Evolutionary conservation across 1,284 basidiomycete genomes (phyloP), one percentile per base, ranked within the genome.

Genomic region (Meira nashicola): DNA sequence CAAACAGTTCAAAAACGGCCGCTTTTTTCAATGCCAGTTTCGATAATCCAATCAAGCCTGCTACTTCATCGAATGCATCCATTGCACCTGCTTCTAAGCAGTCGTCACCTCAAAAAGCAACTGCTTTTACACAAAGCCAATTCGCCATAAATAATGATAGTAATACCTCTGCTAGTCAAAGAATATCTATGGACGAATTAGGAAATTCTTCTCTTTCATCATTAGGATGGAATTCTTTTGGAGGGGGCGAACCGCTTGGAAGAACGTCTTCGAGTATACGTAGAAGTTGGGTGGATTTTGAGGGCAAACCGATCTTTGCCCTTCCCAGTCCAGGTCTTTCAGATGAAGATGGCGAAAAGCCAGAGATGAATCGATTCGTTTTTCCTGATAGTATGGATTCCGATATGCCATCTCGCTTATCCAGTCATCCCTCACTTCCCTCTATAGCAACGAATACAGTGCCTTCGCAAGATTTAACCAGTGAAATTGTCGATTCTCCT

Each of bases 261-360:
- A 33, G 28, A 33, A 33, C 28, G 28, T 33, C 28, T 33, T 33
- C 28, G 28, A 33, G 28, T 33, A 33, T 33, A 33, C 28, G 28
- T 33, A 63, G 72, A 23, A 72, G 67, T 37, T 74, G 73, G 74
- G 72, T 66, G 49, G 66, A 75, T 43, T 75, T 76, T 40, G 70
- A 75, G 39, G 73, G 74, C 23, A 67, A 73, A 37, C 67, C 71
- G 17, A 62, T 76, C n/a, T 66, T 68, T 51, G 71, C 74, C 3
- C 59, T 76, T 39, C 74, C 74, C 8, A 72, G 70, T 56, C 74
- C 73, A 2, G 63, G 44, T 7, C 15, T 60, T 10, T 11, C 37
- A 3, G 38, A 37, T 19, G 54, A 55, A 11, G 54, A 50, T 12
- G 11, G 21, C 11, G 48, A 21, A 17, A 37, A 37, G 4, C n/a